Evolutionary conservation across 768 basidiomycete species (phyloP).

Genomic region (Piloderma croceum): DNA sequence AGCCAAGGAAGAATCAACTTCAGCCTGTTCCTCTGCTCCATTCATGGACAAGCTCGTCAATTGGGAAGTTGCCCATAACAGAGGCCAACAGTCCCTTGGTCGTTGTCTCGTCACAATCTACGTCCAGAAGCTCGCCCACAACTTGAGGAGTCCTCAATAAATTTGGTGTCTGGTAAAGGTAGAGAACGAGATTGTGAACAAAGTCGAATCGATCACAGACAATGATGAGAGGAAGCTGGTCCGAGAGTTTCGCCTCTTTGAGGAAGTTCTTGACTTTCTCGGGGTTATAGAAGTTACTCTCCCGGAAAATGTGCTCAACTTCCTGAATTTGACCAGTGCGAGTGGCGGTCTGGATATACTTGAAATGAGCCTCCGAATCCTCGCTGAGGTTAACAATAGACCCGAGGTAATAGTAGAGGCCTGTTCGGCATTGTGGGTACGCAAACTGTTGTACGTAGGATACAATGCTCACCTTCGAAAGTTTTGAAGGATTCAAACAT

Average conservation of each 20-base stretch:
- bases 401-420: constrained; percentile 97
- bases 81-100: constrained; percentile 93
- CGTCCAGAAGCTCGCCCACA: constrained; percentile 91
- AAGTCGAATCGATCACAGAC: constrained; percentile 99
- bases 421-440: constrained; percentile 27
- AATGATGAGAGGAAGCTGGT: constrained; percentile 97
- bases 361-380: constrained; percentile 98
- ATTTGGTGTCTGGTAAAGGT: constrained; percentile 98
- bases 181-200: constrained; percentile 96
- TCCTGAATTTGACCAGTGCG: constrained; percentile 98
- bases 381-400: constrained; percentile 95
- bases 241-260: constrained; percentile 93
- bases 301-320: constrained; percentile 96
- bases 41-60: constrained; percentile 95
- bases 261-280: constrained; percentile 99
- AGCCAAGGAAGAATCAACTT: constrained; percentile 98
- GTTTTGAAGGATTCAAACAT: constrained; percentile 98
- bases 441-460: neutral
- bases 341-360: constrained; percentile 98
- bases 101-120: constrained; percentile 93
- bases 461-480: constrained; percentile 66
- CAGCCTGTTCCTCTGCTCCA: constrained; percentile 91
- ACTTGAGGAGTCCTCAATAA: constrained; percentile 96
- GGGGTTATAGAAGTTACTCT: constrained; percentile 95
- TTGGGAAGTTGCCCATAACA: constrained; percentile 94